These are phyloP conservation scores for Chrysoporthe puriensis DNA, from an alignment of 2,329 filamentous ascomycete species.

Conservation along the genomic window DNA sequence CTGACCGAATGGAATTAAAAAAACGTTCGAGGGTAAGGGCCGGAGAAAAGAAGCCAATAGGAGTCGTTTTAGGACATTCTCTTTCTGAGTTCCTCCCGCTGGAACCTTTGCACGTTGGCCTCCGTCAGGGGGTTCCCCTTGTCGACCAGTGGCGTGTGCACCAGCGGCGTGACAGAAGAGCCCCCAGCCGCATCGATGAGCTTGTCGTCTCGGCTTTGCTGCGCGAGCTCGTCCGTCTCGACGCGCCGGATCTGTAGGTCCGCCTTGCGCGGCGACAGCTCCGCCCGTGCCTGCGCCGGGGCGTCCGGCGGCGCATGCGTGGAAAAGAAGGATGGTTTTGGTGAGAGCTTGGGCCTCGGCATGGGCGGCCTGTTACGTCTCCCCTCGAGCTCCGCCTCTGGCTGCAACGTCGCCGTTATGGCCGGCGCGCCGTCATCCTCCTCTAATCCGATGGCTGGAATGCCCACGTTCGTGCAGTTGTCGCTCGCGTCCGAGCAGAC, in stretches of 20 bases:
- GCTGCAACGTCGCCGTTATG: neutral
- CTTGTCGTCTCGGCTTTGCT: slow-evolving; percentile 35
- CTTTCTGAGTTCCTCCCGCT: slow-evolving; percentile 26
- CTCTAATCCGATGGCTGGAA: slow-evolving; percentile 28
- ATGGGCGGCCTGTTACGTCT: slow-evolving; percentile 10
- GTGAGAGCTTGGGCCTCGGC: slow-evolving; percentile 19
- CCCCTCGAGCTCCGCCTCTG: slow-evolving; percentile 5
- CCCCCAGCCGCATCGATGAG: slow-evolving; percentile 32
- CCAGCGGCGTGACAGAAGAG: slow-evolving; percentile 18
- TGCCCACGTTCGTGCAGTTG: slow-evolving; percentile 32
- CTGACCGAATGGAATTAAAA: neutral
- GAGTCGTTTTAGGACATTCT: slow-evolving; percentile 8
- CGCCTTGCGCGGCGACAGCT: slow-evolving; percentile 16
- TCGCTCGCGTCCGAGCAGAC: slow-evolving; percentile 34
- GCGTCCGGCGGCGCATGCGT: neutral
- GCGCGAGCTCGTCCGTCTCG: slow-evolving; percentile 33
- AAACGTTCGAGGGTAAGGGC: neutral
- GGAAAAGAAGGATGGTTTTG: slow-evolving; percentile 2
- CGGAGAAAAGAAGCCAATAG: neutral
- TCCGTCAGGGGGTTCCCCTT: slow-evolving; percentile 33
- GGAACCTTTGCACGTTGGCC: slow-evolving; percentile 35
- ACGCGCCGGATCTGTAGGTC: slow-evolving; percentile 19
- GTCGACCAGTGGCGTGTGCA: slow-evolving; percentile 27
- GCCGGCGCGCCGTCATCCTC: neutral
- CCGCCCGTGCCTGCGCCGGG: neutral